Evolutionary conservation across 1,284 basidiomycete genomes (phyloP).

Genomic region (Trichosporon faecale): DNA sequence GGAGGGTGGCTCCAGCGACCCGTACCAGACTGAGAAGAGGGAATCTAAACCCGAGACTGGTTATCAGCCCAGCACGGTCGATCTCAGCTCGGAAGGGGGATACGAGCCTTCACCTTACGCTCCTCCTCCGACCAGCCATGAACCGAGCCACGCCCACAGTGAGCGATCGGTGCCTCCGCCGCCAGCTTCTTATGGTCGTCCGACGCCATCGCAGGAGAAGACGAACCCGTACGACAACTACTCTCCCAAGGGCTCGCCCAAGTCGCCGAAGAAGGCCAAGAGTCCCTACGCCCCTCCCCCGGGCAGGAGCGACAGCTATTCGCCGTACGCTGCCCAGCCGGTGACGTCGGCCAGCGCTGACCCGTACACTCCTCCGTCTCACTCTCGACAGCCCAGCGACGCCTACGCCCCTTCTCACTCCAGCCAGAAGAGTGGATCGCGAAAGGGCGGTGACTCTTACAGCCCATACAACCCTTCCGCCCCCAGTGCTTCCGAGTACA

Average conservation of each 20-base stretch:
- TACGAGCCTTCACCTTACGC: slow-evolving; percentile 14
- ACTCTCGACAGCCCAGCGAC: background rate
- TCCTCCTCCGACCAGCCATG: background rate
- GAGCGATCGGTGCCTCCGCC: background rate
- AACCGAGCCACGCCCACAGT: background rate
- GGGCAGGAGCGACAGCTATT: background rate
- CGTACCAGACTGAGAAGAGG: background rate
- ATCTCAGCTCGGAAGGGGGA: background rate
- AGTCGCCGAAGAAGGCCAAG: slow-evolving; percentile 1
- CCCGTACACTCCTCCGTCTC: background rate
- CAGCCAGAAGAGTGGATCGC: background rate
- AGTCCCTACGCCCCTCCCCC: slow-evolving; percentile 6
- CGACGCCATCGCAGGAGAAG: slow-evolving; percentile 1
- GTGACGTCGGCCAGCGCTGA: background rate
- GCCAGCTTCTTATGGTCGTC: background rate
- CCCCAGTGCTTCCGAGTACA: slow-evolving; percentile 3
- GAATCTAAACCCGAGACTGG: background rate
- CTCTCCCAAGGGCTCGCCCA: background rate
- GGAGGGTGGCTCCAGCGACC: background rate
- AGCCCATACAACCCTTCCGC: slow-evolving; percentile 6
- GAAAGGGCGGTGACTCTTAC: background rate
- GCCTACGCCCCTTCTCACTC: background rate
- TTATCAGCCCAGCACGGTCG: background rate
- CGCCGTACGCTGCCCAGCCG: background rate
- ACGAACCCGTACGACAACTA: slow-evolving; percentile 3